phyloP scores from a whole-genome alignment of 768 basidiomycete genomes.

The Rhizopogon sp. region DNA sequence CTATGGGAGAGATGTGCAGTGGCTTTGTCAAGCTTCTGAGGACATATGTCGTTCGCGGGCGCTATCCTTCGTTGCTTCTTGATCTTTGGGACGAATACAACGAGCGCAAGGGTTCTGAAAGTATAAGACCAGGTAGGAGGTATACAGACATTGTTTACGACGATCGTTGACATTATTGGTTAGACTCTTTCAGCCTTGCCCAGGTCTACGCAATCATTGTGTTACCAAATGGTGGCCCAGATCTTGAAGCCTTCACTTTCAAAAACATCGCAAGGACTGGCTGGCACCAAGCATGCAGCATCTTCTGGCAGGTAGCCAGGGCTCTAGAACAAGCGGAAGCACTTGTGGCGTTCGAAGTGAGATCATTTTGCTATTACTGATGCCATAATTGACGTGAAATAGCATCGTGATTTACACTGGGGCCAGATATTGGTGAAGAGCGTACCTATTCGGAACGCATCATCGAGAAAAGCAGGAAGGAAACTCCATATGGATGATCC shows the following conservation, averaged over 20 bases:
- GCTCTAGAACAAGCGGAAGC: conserved; percentile 78
- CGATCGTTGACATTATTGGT: conserved; percentile 5
- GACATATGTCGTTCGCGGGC: conserved; percentile 81
- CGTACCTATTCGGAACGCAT: conserved; percentile 30
- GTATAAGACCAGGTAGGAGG: conserved; percentile 73
- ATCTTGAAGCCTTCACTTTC: conserved; percentile 85
- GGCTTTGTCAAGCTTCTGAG: conserved; percentile 81
- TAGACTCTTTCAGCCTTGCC: conserved; percentile 69
- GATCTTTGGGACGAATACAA: conserved; percentile 86
- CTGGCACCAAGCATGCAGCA: conserved; percentile 85
- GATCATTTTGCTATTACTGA: conserved; percentile 10
- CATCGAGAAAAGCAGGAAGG: conserved; percentile 26
- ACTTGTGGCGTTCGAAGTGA: conserved; percentile 82
- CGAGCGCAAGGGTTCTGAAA: conserved; percentile 70
- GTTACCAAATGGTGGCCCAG: conserved; percentile 84
- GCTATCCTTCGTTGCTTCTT: conserved; percentile 76
- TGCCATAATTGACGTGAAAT: conserved; percentile 5
- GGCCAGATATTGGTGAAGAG: conserved; percentile 88
- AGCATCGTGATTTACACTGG: conserved; percentile 99
- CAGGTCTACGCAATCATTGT: conserved; percentile 91
- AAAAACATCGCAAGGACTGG: conserved; percentile 44
- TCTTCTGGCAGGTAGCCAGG: conserved; percentile 88
- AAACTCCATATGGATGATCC: conserved; percentile 59
- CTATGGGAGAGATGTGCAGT: conserved; percentile 69
- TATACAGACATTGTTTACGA: not conserved